phyloP scores from a whole-genome alignment of 208 protist species.

The Strigomonas galati region DNA sequence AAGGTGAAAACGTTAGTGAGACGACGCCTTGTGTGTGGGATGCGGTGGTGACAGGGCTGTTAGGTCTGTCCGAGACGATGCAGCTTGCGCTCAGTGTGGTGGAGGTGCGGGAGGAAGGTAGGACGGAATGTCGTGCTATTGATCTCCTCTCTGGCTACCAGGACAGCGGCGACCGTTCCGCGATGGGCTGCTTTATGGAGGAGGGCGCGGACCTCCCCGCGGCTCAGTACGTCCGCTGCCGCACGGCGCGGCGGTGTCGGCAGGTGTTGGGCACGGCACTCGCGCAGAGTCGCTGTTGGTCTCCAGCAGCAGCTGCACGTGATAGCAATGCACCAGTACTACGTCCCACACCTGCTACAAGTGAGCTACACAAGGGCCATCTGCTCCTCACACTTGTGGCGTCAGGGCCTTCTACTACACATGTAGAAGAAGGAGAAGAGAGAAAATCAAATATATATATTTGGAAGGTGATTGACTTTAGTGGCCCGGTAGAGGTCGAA shows the following conservation, averaged over 20 bases:
- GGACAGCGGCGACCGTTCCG: not conserved
- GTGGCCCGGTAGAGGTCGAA: too few relatives aligned
- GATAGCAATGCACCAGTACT: too few relatives aligned
- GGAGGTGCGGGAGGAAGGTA: slow-evolving; percentile 1
- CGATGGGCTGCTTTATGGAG: slow-evolving; percentile 3
- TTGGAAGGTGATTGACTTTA: slow-evolving; percentile 6
- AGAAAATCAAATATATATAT: not conserved
- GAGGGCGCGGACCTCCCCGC: slow-evolving; percentile 9
- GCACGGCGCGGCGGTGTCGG: not conserved
- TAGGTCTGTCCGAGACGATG: not conserved
- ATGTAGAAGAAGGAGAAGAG: too few relatives aligned
- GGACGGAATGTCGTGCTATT: not conserved
- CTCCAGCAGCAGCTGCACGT: too few relatives aligned
- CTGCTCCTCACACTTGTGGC: not conserved
- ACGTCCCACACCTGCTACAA: too few relatives aligned
- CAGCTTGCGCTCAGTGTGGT: not conserved
- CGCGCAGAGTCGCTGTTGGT: not conserved
- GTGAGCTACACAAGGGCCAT: not conserved
- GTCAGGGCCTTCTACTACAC: too few relatives aligned
- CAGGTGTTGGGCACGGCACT: not conserved
- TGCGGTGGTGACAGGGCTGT: not conserved
- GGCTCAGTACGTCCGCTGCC: not conserved
- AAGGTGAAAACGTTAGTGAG: not conserved
- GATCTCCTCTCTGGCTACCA: not conserved
- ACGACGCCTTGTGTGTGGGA: not conserved